Evolutionary conservation across 768 basidiomycete genomes (phyloP).

Genomic region (Suillus americanus): DNA sequence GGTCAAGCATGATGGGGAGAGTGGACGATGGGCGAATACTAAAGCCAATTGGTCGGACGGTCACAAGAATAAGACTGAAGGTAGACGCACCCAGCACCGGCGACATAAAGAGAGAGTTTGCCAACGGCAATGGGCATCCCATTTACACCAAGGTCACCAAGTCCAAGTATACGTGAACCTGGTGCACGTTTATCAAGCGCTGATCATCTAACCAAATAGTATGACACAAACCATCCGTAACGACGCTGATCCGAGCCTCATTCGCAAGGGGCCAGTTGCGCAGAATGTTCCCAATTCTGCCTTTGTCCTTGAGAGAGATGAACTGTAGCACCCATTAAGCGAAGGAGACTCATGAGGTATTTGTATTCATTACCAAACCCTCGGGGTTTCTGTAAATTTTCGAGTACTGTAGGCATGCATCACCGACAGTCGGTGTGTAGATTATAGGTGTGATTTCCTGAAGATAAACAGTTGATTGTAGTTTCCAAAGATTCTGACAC

Average conservation of each 20-base stretch:
- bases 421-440: constrained; percentile 91
- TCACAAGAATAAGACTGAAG: constrained; percentile 1
- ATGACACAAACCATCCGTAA: constrained; percentile 75
- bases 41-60: not conserved
- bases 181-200: constrained; percentile 10
- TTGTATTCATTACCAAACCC: constrained; percentile 51
- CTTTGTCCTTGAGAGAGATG: constrained; percentile 82
- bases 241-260: constrained; percentile 86
- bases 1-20: constrained; percentile 82
- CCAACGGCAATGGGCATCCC: constrained; percentile 90
- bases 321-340: constrained; percentile 43
- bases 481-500: not conserved
- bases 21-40: constrained; percentile 78
- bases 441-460: constrained; percentile 73
- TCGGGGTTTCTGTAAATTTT: constrained; percentile 76
- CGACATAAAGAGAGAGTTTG: constrained; percentile 89
- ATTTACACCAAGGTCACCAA: constrained; percentile 82
- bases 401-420: constrained; percentile 84
- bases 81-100: constrained; percentile 74
- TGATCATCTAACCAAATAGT: not conserved
- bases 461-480: not conserved
- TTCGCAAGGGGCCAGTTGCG: constrained; percentile 69
- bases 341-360: constrained; percentile 2
- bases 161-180: constrained; percentile 87
- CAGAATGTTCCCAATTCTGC: constrained; percentile 69